phyloP scores from a whole-genome alignment of 1,284 basidiomycete species.

The Ganoderma leucocontextum region DNA sequence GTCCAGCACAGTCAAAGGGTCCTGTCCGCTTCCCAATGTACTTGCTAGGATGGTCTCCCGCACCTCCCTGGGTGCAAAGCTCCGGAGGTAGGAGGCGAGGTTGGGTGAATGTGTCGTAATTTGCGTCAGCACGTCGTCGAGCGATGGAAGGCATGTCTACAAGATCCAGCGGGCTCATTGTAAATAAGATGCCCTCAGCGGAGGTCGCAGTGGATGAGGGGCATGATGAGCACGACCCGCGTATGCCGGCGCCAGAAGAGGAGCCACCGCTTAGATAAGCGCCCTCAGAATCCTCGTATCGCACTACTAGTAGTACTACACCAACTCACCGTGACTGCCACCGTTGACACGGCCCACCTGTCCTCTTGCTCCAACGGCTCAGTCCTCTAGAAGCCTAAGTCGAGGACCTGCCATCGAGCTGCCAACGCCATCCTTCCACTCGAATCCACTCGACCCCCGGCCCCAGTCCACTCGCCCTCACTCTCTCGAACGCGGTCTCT shows the following conservation, averaged over 20 bases:
- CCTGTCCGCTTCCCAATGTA: conserved; percentile 58
- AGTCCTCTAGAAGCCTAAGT: too few species aligned
- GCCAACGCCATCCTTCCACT: too few species aligned
- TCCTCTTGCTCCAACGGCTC: too few species aligned
- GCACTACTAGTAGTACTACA: too few species aligned
- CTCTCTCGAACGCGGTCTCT: too few species aligned
- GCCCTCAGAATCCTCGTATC: conserved; percentile 8
- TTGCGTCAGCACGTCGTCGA: conserved; percentile 30
- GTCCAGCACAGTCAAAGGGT: conserved; percentile 69
- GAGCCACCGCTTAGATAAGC: conserved; percentile 18
- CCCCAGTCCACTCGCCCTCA: too few species aligned
- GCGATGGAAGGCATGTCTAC: conserved; percentile 18
- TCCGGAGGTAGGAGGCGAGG: conserved; percentile 27
- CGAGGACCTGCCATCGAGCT: too few species aligned
- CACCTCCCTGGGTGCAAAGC: conserved; percentile 35
- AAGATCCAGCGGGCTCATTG: conserved; percentile 23
- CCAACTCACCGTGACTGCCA: too few species aligned
- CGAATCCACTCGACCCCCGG: too few species aligned
- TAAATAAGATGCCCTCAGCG: neutral
- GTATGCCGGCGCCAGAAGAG: neutral
- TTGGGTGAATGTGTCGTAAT: conserved; percentile 24
- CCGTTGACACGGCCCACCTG: too few species aligned
- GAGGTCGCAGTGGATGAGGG: conserved; percentile 10
- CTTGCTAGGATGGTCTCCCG: conserved; percentile 44
- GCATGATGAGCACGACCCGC: neutral